Evolutionary conservation across 2,329 filamentous ascomycete genomes (phyloP).

Genomic region (Paecilomyces variotii): DNA sequence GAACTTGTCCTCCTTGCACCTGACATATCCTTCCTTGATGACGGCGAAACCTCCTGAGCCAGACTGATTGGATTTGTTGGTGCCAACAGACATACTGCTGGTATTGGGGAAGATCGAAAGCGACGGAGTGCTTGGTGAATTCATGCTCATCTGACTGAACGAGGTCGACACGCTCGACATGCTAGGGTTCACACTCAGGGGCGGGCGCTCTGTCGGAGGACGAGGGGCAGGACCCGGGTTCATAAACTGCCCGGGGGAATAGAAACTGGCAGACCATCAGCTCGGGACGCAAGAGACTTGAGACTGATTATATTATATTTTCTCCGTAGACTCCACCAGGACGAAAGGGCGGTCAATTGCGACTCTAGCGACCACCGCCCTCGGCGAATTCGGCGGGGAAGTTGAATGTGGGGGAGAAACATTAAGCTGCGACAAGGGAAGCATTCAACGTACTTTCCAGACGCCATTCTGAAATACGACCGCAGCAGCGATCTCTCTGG

Average conservation of each 20-base stretch:
- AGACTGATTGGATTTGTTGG: constrained; percentile 50
- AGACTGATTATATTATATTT: background rate
- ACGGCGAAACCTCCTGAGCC: constrained; percentile 62
- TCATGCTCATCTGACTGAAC: constrained; percentile 58
- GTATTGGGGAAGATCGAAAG: constrained; percentile 60
- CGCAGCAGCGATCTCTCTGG: background rate
- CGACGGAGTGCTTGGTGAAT: constrained; percentile 56
- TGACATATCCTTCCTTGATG: constrained; percentile 56
- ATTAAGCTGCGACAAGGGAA: background rate
- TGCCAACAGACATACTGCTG: constrained; percentile 62
- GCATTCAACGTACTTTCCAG: background rate
- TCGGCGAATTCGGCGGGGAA: background rate
- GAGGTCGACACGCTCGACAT: constrained; percentile 66
- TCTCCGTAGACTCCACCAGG: background rate
- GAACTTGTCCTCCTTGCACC: constrained; percentile 69
- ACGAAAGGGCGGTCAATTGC: background rate
- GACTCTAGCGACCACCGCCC: background rate
- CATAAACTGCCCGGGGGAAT: constrained; percentile 70
- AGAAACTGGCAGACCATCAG: constrained; percentile 40
- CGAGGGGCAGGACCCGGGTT: constrained; percentile 92
- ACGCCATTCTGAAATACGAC: background rate
- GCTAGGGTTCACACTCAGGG: constrained; percentile 65
- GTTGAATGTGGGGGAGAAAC: background rate
- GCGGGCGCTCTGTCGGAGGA: constrained; percentile 75
- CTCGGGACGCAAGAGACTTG: background rate